Evolutionary conservation across 2,329 filamentous ascomycete species (phyloP).

Genomic region (Neonectria hederae): DNA sequence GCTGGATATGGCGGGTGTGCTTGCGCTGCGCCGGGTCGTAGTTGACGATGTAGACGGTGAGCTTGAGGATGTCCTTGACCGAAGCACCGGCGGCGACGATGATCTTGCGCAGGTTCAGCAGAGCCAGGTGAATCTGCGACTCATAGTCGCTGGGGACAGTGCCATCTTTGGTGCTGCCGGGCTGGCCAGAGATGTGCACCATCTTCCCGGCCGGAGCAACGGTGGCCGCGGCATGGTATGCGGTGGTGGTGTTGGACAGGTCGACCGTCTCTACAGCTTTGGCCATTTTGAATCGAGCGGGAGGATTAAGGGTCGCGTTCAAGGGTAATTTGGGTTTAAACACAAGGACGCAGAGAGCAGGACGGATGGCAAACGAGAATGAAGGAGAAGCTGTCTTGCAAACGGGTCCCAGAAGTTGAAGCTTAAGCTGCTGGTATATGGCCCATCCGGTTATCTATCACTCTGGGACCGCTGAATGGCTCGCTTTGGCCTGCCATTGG

Average conservation of each 20-base stretch:
- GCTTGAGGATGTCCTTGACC: conserved; percentile 51
- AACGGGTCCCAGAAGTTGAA: background rate
- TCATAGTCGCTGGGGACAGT: conserved; percentile 49
- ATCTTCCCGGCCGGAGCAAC: conserved; percentile 19
- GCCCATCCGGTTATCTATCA: background rate
- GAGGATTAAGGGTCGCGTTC: background rate
- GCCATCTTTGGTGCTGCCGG: conserved; percentile 46
- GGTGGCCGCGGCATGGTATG: conserved; percentile 29
- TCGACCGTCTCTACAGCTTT: conserved; percentile 28
- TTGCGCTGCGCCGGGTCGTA: conserved; percentile 50
- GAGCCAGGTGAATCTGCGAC: conserved; percentile 52
- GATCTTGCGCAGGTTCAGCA: conserved; percentile 50
- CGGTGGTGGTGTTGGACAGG: conserved; percentile 27
- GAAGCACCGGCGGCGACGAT: conserved; percentile 48
- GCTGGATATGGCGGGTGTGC: conserved; percentile 50
- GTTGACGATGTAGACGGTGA: conserved; percentile 55
- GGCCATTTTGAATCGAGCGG: conserved; percentile 11
- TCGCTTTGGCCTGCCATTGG: background rate
- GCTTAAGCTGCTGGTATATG: too few relatives aligned
- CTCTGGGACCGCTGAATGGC: background rate
- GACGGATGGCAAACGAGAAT: background rate
- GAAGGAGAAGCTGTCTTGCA: background rate
- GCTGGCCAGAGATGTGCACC: conserved; percentile 49
- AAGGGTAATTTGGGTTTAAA: background rate
- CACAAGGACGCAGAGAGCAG: background rate